Base-by-base conservation (phyloP, 2,329 filamentous ascomycete species). In the Aureobasidium sp. region DNA sequence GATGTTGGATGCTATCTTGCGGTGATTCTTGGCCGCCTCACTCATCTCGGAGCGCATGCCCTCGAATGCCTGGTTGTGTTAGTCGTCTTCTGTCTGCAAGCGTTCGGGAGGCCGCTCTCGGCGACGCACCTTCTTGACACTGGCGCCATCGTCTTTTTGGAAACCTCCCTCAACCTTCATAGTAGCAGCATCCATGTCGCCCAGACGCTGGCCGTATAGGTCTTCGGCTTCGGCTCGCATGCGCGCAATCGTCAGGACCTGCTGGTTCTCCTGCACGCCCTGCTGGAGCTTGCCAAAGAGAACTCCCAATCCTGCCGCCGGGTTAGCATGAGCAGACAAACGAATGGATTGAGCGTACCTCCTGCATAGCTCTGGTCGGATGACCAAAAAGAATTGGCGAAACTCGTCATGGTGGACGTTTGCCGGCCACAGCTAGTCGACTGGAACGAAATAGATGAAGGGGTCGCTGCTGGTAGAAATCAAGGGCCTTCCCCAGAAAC, bases 301-400 rank as follows among this genome's bases (percentile, higher is more conserved):
- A 65, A 97, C 91, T 60, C 93, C 92, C 66, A 99, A 84, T 64
- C 94, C 78, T 79, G 68, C 53, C 35, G 63, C 8, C 35, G 40
- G 29, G 35, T 45, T 58, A 53, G 47, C 37, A 21, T n/a, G 29
- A 38, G 46, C 37, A 19, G 38, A 23, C 49, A 27, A 37, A 25
- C 27, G 21, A 19, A 13, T 19, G 42, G n/a, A 13, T 29, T 17
- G 33, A 37, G 29, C 82, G 73, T 78, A 89, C 88, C 92, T 80
- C 89, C 91, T 73, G 93, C 93, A 81, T 97, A 97, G 23, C 58
- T 60, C 31, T 60, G 58, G 82, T 99, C 94, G 73, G 85, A 84
- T 64, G 94, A 96, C 94, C 94, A 99, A 78, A 99, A 97, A 54
- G 92, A 96, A 77, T 93, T 90, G 67, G 91, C 86, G 77, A 99